Base-by-base conservation (phyloP, 768 basidiomycete genomes). In the Rhizopogon vesiculosus region DNA sequence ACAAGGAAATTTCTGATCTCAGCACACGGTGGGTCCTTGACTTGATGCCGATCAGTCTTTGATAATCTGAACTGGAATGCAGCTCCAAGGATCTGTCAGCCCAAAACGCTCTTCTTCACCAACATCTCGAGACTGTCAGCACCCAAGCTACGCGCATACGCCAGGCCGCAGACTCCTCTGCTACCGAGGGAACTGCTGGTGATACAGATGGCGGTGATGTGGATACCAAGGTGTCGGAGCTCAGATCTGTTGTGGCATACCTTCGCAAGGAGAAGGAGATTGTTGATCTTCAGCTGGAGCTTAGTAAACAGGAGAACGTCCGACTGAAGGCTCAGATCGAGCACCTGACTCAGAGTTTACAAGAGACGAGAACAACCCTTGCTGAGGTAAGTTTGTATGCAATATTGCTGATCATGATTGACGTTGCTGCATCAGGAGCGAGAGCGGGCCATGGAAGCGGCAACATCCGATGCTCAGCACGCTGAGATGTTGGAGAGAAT, bases 241-340 rank as follows among this genome's bases (percentile, higher is more conserved):
- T 93, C 19, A 86, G 88, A 29, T 81, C 87, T 16, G 86, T 93
- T 28, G 85, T 93, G 42, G 79, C 85, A 2, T 94, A 90, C 69
- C 74, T 95, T 35, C 81, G 93, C 42, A 91, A 88, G 64, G 93
- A 94, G 76, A 93, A 95, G 72, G 91, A 94, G 66, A 92, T 95
- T 51, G 87, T 91, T 44, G 92, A 95, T 61, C 79, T 93, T 33
- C 91, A 93, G 59, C 77, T 92, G 25, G 89, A 93, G 62, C 81
- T 94, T 46, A 80, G 85, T 76, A 83, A 81, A 65, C 82, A 85
- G 62, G 91, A 94, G 72, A 89, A 80, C 60, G 71, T 81, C 8
- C 81, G 91, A 5, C 68, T 91, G 51, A 89, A 87, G 67, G 72
- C 80, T 18, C 88, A 93, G 64, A 79, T 89, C 28, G 91, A 93